Percentiles rank a stretch among this genome's conserved stretches.
Evolutionary conservation across 1,139 yeast species (phyloP).

Genomic region (Zygoascus hellenicus): DNA sequence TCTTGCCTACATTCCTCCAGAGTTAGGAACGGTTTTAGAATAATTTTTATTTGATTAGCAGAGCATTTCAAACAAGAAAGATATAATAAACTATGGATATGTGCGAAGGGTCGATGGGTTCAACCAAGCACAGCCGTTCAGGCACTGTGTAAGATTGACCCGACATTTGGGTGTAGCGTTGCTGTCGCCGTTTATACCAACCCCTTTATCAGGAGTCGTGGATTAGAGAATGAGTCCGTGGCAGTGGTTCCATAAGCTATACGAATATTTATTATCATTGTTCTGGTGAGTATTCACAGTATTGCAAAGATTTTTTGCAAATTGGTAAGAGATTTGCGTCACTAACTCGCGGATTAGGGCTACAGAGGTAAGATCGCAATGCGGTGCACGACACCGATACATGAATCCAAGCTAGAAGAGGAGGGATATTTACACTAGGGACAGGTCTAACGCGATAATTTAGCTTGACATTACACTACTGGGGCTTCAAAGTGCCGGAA

Average conservation of each 20-base stretch:
- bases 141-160: too few species aligned
- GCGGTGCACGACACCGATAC: neutral
- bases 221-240: slow-evolving; percentile 20
- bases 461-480: slow-evolving; percentile 36
- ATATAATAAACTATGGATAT: too few species aligned
- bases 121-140: too few species aligned
- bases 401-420: neutral
- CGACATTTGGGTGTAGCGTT: too few species aligned
- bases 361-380: slow-evolving; percentile 21
- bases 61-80: too few species aligned
- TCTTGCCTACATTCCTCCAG: too few species aligned
- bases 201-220: too few species aligned
- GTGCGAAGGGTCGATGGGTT: too few species aligned
- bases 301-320: neutral
- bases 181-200: too few species aligned
- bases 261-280: slow-evolving; percentile 27
- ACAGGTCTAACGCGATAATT: slow-evolving; percentile 3
- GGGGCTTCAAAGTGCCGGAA: slow-evolving; percentile 40
- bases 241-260: slow-evolving; percentile 25
- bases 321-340: neutral
- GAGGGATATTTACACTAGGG: neutral
- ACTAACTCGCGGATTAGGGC: slow-evolving; percentile 17
- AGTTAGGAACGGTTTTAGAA: too few species aligned
- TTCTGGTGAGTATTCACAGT: slow-evolving; percentile 24
- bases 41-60: too few species aligned